Percentiles rank a stretch among this genome's conserved stretches.
Evolutionary conservation across 164 flowering plant genomes (phyloP).

Genomic region (Macadamia integrifolia): DNA sequence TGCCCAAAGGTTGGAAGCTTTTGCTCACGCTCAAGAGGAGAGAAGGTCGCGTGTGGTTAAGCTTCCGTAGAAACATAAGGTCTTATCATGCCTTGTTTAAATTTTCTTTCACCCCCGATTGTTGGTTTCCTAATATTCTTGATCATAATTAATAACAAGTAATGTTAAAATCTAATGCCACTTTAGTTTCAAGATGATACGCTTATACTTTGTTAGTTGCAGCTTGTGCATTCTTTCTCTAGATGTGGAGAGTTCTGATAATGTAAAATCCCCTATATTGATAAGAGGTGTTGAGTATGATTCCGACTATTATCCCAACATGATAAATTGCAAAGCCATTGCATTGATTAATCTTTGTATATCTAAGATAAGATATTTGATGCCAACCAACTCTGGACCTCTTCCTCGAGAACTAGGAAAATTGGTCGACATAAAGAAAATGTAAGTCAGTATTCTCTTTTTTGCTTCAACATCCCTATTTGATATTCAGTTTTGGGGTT

Average conservation of each 20-base stretch:
- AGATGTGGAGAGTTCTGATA: background rate
- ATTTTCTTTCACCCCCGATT: background rate
- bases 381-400: no score
- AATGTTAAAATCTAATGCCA: background rate
- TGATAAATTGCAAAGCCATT: background rate
- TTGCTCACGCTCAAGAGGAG: slow-evolving; percentile 52
- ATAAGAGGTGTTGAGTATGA: background rate
- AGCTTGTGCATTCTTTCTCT: no score
- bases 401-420: no score
- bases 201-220: background rate
- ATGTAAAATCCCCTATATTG: background rate
- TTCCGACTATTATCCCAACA: background rate
- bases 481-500: no score
- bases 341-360: background rate
- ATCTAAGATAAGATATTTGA: no score
- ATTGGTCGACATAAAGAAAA: no score
- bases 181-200: background rate
- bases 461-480: no score
- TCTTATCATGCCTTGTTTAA: slow-evolving; percentile 12
- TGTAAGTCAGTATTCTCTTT: no score
- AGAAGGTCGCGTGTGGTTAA: slow-evolving; percentile 43
- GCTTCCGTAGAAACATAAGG: slow-evolving; percentile 73
- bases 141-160: background rate
- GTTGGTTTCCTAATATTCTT: background rate
- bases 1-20: slow-evolving; percentile 81